These are phyloP conservation scores for Panicum hallii DNA, from an alignment of 202 grass and related monocot species.

Conservation along the genomic window DNA sequence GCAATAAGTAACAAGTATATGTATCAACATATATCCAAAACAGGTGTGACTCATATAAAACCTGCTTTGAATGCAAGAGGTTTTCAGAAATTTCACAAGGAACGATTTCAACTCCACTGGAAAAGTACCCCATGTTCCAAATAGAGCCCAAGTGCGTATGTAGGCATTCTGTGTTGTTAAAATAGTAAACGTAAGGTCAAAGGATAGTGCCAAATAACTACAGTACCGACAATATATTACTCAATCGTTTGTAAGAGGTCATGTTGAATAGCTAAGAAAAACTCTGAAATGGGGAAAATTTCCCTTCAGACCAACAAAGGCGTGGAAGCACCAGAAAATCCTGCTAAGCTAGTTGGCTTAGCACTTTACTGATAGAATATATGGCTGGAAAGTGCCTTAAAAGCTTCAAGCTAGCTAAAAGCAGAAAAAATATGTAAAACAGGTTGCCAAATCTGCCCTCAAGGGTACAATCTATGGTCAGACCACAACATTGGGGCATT, in stretches of 20 bases:
- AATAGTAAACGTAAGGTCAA: neutral
- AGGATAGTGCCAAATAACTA: slow-evolving; percentile 9
- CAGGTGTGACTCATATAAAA: neutral
- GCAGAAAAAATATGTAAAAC: neutral
- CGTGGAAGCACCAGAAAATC: neutral
- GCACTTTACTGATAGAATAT: neutral
- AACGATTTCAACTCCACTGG: neutral
- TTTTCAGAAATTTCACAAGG: neutral
- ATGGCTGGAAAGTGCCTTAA: neutral
- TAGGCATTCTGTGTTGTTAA: neutral
- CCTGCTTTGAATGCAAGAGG: neutral
- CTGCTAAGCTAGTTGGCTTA: neutral
- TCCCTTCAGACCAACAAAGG: neutral
- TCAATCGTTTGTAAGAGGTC: neutral
- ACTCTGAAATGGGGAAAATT: neutral
- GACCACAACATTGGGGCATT: neutral
- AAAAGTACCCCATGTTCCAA: neutral
- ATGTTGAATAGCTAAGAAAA: neutral
- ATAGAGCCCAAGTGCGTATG: neutral
- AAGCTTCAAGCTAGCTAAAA: neutral
- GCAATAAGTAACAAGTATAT: slow-evolving; percentile 41
- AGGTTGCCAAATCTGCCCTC: neutral
- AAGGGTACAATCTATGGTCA: neutral
- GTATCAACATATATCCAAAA: neutral
- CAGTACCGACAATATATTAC: neutral